Evolutionary conservation across 495 filamentous ascomycete genomes (phyloP).

Genomic region (Polyplosphaeria fusca): DNA sequence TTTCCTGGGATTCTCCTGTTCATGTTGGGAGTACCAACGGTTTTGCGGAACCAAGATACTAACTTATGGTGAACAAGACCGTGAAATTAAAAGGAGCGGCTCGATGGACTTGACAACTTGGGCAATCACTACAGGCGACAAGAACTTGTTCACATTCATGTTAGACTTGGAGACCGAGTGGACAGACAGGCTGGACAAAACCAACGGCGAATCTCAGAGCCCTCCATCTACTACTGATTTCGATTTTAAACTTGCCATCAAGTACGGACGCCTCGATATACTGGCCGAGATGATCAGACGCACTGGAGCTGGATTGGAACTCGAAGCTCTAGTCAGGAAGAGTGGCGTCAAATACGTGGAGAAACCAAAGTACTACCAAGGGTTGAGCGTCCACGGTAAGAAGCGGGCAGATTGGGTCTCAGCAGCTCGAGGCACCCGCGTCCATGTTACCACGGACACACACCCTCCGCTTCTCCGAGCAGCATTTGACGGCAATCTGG

Average conservation of each 20-base stretch:
- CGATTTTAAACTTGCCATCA: conserved; percentile 46
- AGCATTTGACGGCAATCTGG: conserved; percentile 55
- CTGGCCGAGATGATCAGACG: conserved; percentile 51
- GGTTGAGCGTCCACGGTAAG: conserved; percentile 66
- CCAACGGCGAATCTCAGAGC: conserved; percentile 27
- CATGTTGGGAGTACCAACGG: conserved; percentile 40
- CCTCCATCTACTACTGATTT: conserved; percentile 28
- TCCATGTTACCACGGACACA: conserved; percentile 2
- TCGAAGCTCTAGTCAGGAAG: conserved; percentile 58
- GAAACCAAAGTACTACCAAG: conserved; percentile 67
- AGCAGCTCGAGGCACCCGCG: conserved; percentile 46
- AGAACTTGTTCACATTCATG: conserved; percentile 46
- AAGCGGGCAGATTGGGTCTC: conserved; percentile 64
- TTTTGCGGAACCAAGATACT: conserved; percentile 1
- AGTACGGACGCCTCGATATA: conserved; percentile 45
- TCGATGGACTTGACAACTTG: neutral
- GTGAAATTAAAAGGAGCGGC: neutral
- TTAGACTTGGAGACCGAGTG: conserved; percentile 43
- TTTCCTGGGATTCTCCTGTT: conserved; percentile 43
- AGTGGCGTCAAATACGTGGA: conserved; percentile 56
- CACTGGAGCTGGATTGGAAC: conserved; percentile 61
- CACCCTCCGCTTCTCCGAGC: conserved; percentile 58
- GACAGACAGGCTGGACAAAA: conserved; percentile 5
- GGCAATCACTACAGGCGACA: conserved; percentile 44
- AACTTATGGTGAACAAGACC: neutral